phyloP scores from a whole-genome alignment of 176 grass and related monocot genomes.

The Neostapfia colusana region DNA sequence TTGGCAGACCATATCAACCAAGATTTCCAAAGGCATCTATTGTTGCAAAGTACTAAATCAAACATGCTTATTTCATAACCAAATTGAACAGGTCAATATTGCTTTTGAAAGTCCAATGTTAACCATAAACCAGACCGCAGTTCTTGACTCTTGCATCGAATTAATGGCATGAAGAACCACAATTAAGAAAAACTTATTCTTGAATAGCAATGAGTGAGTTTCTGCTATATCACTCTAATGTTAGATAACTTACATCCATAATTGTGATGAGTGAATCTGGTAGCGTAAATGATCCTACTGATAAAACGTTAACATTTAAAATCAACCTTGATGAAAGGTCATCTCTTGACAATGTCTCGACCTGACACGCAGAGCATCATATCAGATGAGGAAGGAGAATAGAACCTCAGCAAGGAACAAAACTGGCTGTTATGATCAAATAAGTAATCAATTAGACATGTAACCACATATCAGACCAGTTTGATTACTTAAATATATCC shows the following conservation, averaged over 20 bases:
- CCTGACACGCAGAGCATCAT: constrained; percentile 50
- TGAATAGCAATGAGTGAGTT: constrained; percentile 4
- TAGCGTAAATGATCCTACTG: constrained; percentile 74
- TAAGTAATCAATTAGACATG: background rate
- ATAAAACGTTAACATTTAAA: constrained; percentile 94
- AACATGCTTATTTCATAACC: background rate
- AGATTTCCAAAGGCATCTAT: background rate
- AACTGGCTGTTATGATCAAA: background rate
- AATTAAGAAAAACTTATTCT: constrained; percentile 7
- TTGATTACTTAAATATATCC: background rate
- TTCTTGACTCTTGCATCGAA: constrained; percentile 15
- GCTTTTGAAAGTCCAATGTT: background rate
- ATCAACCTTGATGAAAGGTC: constrained; percentile 89
- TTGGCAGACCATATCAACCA: constrained; percentile 1
- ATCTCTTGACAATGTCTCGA: constrained; percentile 81
- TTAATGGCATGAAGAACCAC: background rate
- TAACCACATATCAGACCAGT: background rate
- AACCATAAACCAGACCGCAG: constrained; percentile 9
- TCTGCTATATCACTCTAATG: constrained; percentile 15
- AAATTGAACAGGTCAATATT: background rate
- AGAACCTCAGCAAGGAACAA: constrained; percentile 6
- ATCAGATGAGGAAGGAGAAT: constrained; percentile 24
- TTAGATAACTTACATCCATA: constrained; percentile 89
- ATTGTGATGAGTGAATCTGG: constrained; percentile 89
- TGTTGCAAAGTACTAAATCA: background rate